These are phyloP conservation scores for Xylariaceae sp. DNA, from an alignment of 2,329 filamentous ascomycete genomes.

Conservation along the genomic window DNA sequence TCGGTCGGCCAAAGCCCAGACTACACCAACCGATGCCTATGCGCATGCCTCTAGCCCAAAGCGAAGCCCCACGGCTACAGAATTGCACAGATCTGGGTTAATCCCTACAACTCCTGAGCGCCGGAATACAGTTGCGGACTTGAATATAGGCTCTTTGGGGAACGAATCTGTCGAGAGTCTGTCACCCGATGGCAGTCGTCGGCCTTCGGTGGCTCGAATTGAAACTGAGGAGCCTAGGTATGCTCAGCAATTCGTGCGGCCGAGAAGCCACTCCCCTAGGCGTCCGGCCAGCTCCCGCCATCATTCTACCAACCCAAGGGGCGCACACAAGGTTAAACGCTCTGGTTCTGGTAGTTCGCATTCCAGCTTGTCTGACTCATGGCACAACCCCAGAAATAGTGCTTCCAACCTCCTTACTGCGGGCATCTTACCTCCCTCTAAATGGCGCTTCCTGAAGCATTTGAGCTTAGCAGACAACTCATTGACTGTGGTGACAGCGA, in stretches of 20 bases:
- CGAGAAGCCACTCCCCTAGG: conserved; percentile 80
- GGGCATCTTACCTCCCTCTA: conserved; percentile 77
- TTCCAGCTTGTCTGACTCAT: conserved; percentile 73
- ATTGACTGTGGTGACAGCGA: conserved; percentile 76
- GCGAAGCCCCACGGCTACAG: conserved; percentile 68
- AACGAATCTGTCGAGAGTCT: conserved; percentile 55
- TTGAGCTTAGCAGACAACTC: conserved; percentile 91
- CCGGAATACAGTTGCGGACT: conserved; percentile 53
- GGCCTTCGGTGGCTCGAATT: conserved; percentile 53
- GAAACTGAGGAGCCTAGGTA: conserved; percentile 56
- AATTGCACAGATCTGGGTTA: conserved; percentile 70
- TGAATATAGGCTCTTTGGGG: conserved; percentile 64
- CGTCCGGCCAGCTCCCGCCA: conserved; percentile 79
- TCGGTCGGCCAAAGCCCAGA: conserved; percentile 83
- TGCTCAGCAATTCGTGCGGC: conserved; percentile 55
- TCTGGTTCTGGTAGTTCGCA: conserved; percentile 94
- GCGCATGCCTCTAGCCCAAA: conserved; percentile 61
- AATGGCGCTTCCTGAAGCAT: conserved; percentile 95
- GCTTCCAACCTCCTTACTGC: conserved; percentile 76
- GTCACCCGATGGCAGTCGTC: conserved; percentile 44
- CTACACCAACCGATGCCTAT: conserved; percentile 78
- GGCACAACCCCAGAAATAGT: conserved; percentile 72
- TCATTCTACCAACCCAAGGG: conserved; percentile 68
- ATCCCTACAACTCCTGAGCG: conserved; percentile 68
- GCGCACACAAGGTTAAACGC: conserved; percentile 76